A percentile compares a stretch with the other conserved stretches of the same genome.
These are phyloP conservation scores for Erodium trifolium DNA, from an alignment of 441 rosid species.

Conservation along the genomic window DNA sequence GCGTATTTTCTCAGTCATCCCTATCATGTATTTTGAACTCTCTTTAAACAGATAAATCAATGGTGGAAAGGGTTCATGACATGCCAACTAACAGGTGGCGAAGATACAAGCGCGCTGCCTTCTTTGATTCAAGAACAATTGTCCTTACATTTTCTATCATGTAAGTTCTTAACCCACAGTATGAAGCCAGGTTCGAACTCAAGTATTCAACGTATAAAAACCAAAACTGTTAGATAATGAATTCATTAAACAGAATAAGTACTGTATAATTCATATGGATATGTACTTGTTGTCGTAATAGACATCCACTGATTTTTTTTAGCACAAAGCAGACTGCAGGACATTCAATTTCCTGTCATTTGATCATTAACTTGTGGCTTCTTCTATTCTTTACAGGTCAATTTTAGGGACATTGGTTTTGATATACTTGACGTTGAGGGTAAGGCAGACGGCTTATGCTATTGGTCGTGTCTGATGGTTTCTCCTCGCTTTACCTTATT, in stretches of 20 bases:
- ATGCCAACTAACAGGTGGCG: conserved; percentile 76
- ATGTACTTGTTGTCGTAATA: no score
- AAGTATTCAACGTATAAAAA: no score
- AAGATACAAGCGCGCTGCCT: conserved; percentile 72
- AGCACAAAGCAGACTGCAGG: no score
- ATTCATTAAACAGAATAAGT: no score
- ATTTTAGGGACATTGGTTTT: conserved; percentile 78
- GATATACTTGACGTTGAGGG: conserved; percentile 79
- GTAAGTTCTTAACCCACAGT: conserved; percentile 38
- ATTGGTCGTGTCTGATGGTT: conserved; percentile 32
- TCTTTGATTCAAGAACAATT: conserved; percentile 75
- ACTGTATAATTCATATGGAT: no score
- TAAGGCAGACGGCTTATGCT: conserved; percentile 47
- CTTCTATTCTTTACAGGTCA: conserved; percentile 43
- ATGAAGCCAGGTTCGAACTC: no score
- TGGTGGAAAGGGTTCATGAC: conserved; percentile 54
- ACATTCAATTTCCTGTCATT: no score
- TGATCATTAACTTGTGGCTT: no score
- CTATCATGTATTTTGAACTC: background rate
- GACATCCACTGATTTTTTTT: no score
- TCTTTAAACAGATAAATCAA: conserved; percentile 47
- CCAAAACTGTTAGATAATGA: no score
- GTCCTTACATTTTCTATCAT: conserved; percentile 79
- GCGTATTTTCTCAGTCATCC: no score
- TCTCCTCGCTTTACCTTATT: background rate